Base-by-base conservation (phyloP, 352 stramenopile genomes). In the Globisporangium ultimum region DNA sequence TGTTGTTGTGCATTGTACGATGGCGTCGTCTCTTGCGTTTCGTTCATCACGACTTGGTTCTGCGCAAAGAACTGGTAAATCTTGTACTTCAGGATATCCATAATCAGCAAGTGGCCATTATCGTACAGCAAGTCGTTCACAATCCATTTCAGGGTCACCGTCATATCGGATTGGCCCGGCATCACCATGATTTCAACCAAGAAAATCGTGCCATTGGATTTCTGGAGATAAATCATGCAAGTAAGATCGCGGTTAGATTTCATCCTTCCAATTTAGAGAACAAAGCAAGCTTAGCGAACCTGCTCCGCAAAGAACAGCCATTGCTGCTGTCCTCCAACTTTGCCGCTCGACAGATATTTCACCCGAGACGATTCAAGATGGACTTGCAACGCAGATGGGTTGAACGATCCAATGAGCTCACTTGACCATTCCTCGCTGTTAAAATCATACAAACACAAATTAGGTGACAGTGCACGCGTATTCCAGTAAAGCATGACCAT, bases 111-210 rank as follows among this genome's bases (percentile, higher is more conserved):
- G 60, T 96, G 87, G 8, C 81, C 84, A 60, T 94, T 93, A 64
- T 88, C 82, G 61, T 93, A 94, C 38, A 94, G 61, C 50, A 96
- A 51, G 42, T 83, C 92, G 57, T 91, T 90, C 47, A 93, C 84
- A 67, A 96, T 90, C 81, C 87, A 94, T 69, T 96, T 96, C 48
- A 94, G 71, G 17, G 87, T 93, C 48, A 91, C 80, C 1, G 81
- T 91, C 68, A 93, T 80, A 43, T 94, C 87, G 2, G 77, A 73
- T 20, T 89, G 70, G 8, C 82, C 84, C 2, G 86, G 83, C 71
- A 93, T 89, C 15, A 94, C 64, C 46, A 78, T 77, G 41, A 96
- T 76, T 50, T 94, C 83, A 3, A 89, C 74, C 61, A 96, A 63
- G 61, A 91, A 96, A n/a, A 91, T 60, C 12, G 84, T 93, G 47